Percentiles rank a stretch among this genome's conserved stretches.
phyloP scores from a whole-genome alignment of 164 flowering plant species.

The Vitis amurensis region DNA sequence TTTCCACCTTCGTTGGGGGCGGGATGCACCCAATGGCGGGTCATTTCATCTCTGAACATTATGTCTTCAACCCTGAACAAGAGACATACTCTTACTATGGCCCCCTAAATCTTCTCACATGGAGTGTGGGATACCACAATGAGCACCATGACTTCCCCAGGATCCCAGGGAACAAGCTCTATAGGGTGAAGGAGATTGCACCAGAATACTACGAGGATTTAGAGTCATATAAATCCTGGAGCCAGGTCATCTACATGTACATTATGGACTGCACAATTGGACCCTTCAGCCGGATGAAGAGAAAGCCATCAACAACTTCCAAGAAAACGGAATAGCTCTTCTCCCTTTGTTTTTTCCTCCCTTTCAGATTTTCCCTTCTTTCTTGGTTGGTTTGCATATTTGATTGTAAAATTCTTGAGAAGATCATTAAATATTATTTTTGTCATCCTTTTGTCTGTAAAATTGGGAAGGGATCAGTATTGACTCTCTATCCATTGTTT shows the following conservation, averaged over 20 bases:
- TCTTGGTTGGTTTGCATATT: not conserved
- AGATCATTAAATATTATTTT: too few species aligned
- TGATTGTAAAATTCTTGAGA: too few species aligned
- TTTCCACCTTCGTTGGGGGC: slow-evolving; percentile 93
- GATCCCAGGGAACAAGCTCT: slow-evolving; percentile 84
- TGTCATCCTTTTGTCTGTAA: too few species aligned
- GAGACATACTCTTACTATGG: slow-evolving; percentile 97
- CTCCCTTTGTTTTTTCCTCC: not conserved
- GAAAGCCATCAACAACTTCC: slow-evolving; percentile 37
- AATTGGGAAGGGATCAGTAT: too few species aligned
- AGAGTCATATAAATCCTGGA: slow-evolving; percentile 79
- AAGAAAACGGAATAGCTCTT: slow-evolving; percentile 58
- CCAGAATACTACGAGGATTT: slow-evolving; percentile 77
- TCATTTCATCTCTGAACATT: slow-evolving; percentile 94
- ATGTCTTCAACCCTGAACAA: slow-evolving; percentile 79
- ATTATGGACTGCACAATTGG: slow-evolving; percentile 79
- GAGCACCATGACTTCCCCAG: slow-evolving; percentile 99
- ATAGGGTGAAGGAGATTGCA: slow-evolving; percentile 92
- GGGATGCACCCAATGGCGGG: slow-evolving; percentile 99
- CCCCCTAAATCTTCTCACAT: slow-evolving; percentile 83
- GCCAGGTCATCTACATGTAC: slow-evolving; percentile 95
- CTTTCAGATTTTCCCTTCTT: not conserved
- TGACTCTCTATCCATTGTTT: too few species aligned
- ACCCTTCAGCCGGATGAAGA: slow-evolving; percentile 93
- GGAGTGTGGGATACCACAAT: slow-evolving; percentile 94